Evolutionary conservation across 2,329 filamentous ascomycete species (phyloP), one percentile per base, ranked within the genome.

Genomic region (Fusarium subglutinans): DNA sequence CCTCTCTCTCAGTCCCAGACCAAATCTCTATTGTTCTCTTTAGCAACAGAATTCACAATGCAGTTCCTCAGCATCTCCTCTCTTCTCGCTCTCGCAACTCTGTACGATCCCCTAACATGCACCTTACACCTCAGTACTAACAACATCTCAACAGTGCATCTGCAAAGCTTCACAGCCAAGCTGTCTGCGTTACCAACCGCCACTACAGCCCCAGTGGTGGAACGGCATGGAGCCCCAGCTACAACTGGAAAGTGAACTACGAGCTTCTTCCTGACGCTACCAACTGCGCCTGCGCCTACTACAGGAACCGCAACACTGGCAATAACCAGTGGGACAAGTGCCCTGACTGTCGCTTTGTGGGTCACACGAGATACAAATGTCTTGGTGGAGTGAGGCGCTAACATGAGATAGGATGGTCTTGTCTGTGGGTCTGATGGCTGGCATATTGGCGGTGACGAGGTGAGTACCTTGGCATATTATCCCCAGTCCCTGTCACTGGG

Each of bases 381-480:
- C 8, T 14, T 8, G 14, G 5, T 6, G 1, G 5, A 15, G 6
- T 9, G 6, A 15, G 17, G 6, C 1, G 15, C 26, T 38, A 45
- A 63, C 13, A 40, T 9, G 8, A 30, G 10, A 2, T 26, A 74
- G 72, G 72, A 74, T 13, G 72, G 72, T 8, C 59, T 63, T 7
- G 43, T 35, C n/a, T 74, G 68, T 17, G 48, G 60, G 13, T 75
- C 72, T 14, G 28, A n/a, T 1, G 61, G n/a, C n/a, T 66, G 68
- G 68, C 72, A 75, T 26, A 74, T 75, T 47, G 72, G 72, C 15
- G 72, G 72, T 41, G 72, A 74, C 26, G 72, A 74, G 64, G 72
- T 75, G 24, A 75, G 57, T 44, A 26, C 6, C 10, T 30, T 30
- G 17, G 17, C 28, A 45, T 13, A 8, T 2, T 13, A 3, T 45